Conservation (phyloP, 2,329 filamentous ascomycete species). For the Talaromyces sp. region DNA sequence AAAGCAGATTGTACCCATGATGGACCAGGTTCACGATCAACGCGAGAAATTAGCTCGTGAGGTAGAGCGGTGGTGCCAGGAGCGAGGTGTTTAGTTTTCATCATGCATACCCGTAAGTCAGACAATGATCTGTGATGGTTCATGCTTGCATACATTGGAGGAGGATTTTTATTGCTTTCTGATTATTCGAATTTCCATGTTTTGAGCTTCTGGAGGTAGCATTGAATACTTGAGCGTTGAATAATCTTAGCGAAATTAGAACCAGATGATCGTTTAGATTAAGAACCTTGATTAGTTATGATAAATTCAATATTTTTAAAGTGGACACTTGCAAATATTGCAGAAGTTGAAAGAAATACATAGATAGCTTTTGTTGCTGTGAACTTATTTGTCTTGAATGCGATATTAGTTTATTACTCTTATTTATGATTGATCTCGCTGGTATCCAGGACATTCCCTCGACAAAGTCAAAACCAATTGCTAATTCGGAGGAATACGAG, state of each 20-base stretch:
- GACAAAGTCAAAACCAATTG: too few relatives aligned
- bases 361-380: too few relatives aligned
- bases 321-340: too few relatives aligned
- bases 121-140: not conserved
- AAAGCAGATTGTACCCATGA: slow-evolving; percentile 29
- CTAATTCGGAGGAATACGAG: too few relatives aligned
- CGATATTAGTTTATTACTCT: too few relatives aligned
- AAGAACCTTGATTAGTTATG: not conserved
- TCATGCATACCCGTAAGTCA: not conserved
- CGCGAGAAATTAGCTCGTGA: slow-evolving; percentile 37
- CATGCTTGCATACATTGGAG: too few relatives aligned
- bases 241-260: not conserved
- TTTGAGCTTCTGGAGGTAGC: not conserved
- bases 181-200: slow-evolving; percentile 1
- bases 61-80: slow-evolving; percentile 43
- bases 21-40: slow-evolving; percentile 30
- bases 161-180: not conserved
- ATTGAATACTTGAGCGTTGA: not conserved
- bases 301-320: not conserved
- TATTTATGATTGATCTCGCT: too few relatives aligned
- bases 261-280: not conserved
- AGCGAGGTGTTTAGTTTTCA: slow-evolving; percentile 34
- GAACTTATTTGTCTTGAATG: too few relatives aligned
- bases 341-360: too few relatives aligned
- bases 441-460: too few relatives aligned